Evolutionary conservation across 73 alveolate species (phyloP), one percentile per base, ranked within the genome.

Genomic region (Paramecium tetraurelia): DNA sequence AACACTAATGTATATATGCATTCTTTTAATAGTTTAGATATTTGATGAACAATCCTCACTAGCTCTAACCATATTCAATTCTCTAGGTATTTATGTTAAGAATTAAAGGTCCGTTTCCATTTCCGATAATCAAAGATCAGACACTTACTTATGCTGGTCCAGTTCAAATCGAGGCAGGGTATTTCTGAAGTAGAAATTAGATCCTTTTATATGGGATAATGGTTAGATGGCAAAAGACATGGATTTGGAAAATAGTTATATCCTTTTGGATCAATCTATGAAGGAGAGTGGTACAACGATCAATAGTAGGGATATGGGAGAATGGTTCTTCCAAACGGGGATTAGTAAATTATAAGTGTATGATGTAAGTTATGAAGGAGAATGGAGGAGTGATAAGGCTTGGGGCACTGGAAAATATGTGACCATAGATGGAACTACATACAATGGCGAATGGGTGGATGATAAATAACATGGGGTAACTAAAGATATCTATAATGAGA

Each of bases 321-420:
- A 71, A 53, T 89, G 29, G 75, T 83, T 14, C 84, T 70, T 44
- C 89, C 94, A 5, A 83, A 89, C 38, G 95, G 95, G 20, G 95
- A 80, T 85, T 40, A 71, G 72, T 92, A 92, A 76, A 88, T 41
- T 14, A 88, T 59, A 18, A 59, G 14, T 71, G 9, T 27, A 24
- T 69, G 18, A 83, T 77, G 7, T 71, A 7, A 33, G 95, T 63
- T 96, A 96, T 76, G 63, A 76, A 58, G 94, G 94, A 10, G 10
- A 90, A 75, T 90, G 94, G 94, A 41, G 27, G 7, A 58, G 85
- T 41, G 92, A 93, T 33, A 59, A 92, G 50, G 86, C 96, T n/a
- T 93, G 92, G 87, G 99, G 99, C 3, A 33, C 70, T 40, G 98
- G 99, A 21, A 41, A 38, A n/a, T 75, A 75, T 36, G 59, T 21